A percentile compares a stretch with the other conserved stretches of the same genome.
Conservation (phyloP, 2,329 filamentous ascomycete species). For the Fusarium sacchari region DNA sequence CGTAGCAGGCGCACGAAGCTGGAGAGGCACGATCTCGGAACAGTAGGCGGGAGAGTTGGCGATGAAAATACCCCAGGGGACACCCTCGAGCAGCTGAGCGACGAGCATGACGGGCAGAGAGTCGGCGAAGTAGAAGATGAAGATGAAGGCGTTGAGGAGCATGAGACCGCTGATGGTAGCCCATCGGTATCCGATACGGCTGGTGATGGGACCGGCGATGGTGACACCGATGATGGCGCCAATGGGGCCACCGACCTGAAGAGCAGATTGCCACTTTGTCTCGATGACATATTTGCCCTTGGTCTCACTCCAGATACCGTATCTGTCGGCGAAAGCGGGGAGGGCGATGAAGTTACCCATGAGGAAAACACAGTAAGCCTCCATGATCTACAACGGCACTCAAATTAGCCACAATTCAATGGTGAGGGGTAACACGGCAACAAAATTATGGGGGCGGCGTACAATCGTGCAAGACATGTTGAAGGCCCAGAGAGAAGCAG, state of each 20-base stretch:
- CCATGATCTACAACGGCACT: conserved; percentile 55
- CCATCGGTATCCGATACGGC: conserved; percentile 51
- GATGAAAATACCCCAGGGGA: conserved; percentile 72
- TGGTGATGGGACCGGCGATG: conserved; percentile 52
- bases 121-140: conserved; percentile 64
- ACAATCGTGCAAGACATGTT: conserved; percentile 62
- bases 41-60: conserved; percentile 71
- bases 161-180: conserved; percentile 51
- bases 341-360: conserved; percentile 59
- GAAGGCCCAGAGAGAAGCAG: conserved; percentile 59
- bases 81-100: conserved; percentile 66
- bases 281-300: conserved; percentile 47
- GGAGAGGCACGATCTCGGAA: conserved; percentile 67
- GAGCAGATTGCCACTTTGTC: conserved; percentile 54
- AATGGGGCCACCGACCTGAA: conserved; percentile 48
- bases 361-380: conserved; percentile 60
- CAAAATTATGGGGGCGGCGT: neutral
- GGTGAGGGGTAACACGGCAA: neutral
- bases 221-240: conserved; percentile 51
- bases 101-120: conserved; percentile 57
- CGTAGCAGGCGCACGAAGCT: conserved; percentile 64
- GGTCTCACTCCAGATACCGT: conserved; percentile 46
- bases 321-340: conserved; percentile 49
- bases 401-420: neutral
- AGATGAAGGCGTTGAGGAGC: conserved; percentile 52